Conservation (phyloP, 1,284 basidiomycete species). For the Trametes versicolor region DNA sequence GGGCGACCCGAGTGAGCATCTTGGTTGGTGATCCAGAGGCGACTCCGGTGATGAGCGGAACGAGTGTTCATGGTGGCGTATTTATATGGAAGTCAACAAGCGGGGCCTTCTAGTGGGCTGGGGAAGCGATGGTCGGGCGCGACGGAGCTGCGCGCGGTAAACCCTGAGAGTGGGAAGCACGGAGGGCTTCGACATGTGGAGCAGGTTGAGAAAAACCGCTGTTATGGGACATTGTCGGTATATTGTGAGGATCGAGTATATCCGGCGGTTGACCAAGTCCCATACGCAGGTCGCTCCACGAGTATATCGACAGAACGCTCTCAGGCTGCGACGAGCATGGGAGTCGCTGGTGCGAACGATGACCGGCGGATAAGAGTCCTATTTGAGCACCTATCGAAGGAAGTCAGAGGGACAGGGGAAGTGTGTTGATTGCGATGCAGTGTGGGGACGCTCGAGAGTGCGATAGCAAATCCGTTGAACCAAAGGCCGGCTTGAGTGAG, state of each 20-base stretch:
- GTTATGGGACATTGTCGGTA: constrained; percentile 25
- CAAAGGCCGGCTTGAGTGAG: background rate
- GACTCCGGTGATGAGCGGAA: constrained; percentile 3
- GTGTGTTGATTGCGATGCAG: constrained; percentile 3
- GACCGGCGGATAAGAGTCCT: constrained; percentile 2
- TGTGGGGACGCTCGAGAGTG: background rate
- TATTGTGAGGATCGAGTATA: constrained; percentile 9
- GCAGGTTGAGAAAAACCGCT: constrained; percentile 5
- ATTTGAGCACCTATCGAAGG: background rate
- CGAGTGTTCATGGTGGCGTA: background rate
- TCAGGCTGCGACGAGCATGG: constrained; percentile 14
- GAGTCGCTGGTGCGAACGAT: background rate
- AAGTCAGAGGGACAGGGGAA: background rate
- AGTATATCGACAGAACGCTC: background rate
- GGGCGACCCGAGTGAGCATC: constrained; percentile 18
- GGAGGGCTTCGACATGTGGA: constrained; percentile 20
- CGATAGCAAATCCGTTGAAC: constrained; percentile 1
- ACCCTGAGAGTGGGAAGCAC: constrained; percentile 13
- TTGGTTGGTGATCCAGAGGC: constrained; percentile 15
- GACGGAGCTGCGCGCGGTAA: constrained; percentile 5
- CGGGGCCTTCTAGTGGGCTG: background rate
- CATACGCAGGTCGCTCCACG: constrained; percentile 1
- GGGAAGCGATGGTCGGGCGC: constrained; percentile 7
- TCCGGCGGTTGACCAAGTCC: constrained; percentile 3
- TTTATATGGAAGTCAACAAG: constrained; percentile 5